These are phyloP conservation scores for Chlorociboria aeruginascens DNA, from an alignment of 495 filamentous ascomycete genomes.

Conservation along the genomic window DNA sequence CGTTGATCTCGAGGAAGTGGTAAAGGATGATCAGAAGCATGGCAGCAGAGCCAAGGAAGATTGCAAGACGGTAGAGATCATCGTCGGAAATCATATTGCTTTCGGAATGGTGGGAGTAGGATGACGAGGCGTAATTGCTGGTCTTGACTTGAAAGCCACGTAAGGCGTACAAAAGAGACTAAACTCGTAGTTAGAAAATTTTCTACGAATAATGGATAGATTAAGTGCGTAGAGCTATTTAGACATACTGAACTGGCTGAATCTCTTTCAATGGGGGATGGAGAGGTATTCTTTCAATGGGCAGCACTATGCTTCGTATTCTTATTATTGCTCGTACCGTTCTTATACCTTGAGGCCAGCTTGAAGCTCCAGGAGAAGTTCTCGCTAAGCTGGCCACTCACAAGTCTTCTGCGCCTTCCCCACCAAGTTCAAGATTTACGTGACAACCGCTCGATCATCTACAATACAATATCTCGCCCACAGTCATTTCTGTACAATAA, in stretches of 20 bases:
- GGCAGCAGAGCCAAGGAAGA: constrained; percentile 81
- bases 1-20: constrained; percentile 95
- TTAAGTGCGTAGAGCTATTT: too few relatives aligned
- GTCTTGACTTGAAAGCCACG: constrained; percentile 5
- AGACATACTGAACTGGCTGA: too few relatives aligned
- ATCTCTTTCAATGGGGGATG: constrained; percentile 1
- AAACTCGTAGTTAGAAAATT: not conserved
- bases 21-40: constrained; percentile 94
- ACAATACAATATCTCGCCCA: constrained; percentile 2
- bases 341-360: constrained; percentile 9
- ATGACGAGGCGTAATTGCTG: not conserved
- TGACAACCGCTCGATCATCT: too few relatives aligned
- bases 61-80: constrained; percentile 73
- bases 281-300: too few relatives aligned
- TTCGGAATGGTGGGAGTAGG: not conserved
- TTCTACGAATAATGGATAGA: too few relatives aligned
- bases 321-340: too few relatives aligned
- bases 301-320: too few relatives aligned
- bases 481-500: constrained; percentile 17
- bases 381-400: constrained; percentile 15
- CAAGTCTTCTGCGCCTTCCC: not conserved
- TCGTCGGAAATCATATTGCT: constrained; percentile 72
- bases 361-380: constrained; percentile 8
- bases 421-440: constrained; percentile 9
- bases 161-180: not conserved